phyloP scores from a whole-genome alignment of 345 rosid genomes.

The Nasturtium officinale region DNA sequence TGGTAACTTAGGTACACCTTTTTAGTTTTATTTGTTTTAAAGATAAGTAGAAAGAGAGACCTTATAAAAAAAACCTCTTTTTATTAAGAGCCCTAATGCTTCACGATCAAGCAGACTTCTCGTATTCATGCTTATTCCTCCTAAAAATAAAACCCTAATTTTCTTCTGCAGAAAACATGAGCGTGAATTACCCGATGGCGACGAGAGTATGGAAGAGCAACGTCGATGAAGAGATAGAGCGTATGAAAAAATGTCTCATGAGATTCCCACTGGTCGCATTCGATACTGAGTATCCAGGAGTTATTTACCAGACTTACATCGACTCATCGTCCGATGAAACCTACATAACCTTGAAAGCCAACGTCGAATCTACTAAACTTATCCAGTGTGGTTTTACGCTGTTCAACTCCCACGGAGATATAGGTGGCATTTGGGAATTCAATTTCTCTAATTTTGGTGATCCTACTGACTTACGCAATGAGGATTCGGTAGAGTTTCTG shows the following conservation, averaged over 20 bases:
- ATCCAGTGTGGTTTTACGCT: slow-evolving; percentile 39
- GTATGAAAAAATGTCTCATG: not conserved
- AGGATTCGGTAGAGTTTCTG: slow-evolving; percentile 24
- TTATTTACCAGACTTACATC: not conserved
- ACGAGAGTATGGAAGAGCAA: slow-evolving; percentile 22
- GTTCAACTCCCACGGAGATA: slow-evolving; percentile 32
- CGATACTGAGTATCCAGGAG: slow-evolving; percentile 33
- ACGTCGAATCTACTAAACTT: slow-evolving; percentile 29
- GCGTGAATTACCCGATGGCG: slow-evolving; percentile 7
- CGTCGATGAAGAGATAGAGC: slow-evolving; percentile 15
- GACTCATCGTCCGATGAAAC: not conserved
- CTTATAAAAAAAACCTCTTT: not conserved
- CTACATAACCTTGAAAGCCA: not conserved
- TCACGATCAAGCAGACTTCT: slow-evolving; percentile 6
- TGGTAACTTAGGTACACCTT: slow-evolving; percentile 15
- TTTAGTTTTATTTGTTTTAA: not conserved
- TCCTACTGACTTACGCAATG: slow-evolving; percentile 23
- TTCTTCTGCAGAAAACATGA: slow-evolving; percentile 6
- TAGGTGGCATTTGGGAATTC: slow-evolving; percentile 41
- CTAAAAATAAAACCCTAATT: slow-evolving; percentile 19
- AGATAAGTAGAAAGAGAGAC: not conserved
- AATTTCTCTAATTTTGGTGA: slow-evolving; percentile 40
- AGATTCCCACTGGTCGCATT: slow-evolving; percentile 27
- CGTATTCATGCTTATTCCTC: slow-evolving; percentile 30
- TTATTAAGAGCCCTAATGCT: slow-evolving; percentile 26